These are phyloP conservation scores for Plectosphaerella plurivora DNA, from an alignment of 2,329 filamentous ascomycete species.

Conservation along the genomic window DNA sequence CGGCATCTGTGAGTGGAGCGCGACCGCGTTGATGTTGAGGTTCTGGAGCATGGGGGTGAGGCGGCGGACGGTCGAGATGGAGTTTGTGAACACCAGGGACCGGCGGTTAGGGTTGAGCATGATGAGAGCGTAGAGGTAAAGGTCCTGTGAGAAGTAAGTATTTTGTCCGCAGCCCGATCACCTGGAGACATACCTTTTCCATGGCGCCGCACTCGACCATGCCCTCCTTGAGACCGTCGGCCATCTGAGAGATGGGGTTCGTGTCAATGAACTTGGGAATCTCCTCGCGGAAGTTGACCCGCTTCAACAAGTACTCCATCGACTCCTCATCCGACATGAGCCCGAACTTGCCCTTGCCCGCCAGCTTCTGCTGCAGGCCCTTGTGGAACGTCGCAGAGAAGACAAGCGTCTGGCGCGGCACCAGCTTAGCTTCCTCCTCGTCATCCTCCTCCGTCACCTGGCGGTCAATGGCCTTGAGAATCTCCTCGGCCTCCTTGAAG, in stretches of 20 bases:
- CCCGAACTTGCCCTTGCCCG: conserved; percentile 62
- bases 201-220: conserved; percentile 88
- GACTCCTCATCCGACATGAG: conserved; percentile 68
- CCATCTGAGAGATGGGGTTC: conserved; percentile 87
- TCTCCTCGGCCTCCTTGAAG: conserved; percentile 91
- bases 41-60: conserved; percentile 80
- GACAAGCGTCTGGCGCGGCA: conserved; percentile 77
- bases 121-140: conserved; percentile 86
- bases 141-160: conserved; percentile 51
- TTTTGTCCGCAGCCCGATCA: neutral
- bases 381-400: conserved; percentile 97
- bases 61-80: conserved; percentile 85
- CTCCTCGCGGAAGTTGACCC: conserved; percentile 80
- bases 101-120: conserved; percentile 77
- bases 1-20: conserved; percentile 88
- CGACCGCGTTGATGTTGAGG: conserved; percentile 69
- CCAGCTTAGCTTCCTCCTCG: conserved; percentile 36
- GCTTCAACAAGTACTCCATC: conserved; percentile 88
- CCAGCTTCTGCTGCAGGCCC: conserved; percentile 83
- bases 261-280: conserved; percentile 89
- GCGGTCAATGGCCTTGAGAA: conserved; percentile 74
- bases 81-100: conserved; percentile 91
- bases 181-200: conserved; percentile 65
- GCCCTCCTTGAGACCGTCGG: conserved; percentile 77
- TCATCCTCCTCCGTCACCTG: conserved; percentile 58